Evolutionary conservation across 1,284 basidiomycete genomes (phyloP).

Genomic region (Microbotryum silenes-acaulis): DNA sequence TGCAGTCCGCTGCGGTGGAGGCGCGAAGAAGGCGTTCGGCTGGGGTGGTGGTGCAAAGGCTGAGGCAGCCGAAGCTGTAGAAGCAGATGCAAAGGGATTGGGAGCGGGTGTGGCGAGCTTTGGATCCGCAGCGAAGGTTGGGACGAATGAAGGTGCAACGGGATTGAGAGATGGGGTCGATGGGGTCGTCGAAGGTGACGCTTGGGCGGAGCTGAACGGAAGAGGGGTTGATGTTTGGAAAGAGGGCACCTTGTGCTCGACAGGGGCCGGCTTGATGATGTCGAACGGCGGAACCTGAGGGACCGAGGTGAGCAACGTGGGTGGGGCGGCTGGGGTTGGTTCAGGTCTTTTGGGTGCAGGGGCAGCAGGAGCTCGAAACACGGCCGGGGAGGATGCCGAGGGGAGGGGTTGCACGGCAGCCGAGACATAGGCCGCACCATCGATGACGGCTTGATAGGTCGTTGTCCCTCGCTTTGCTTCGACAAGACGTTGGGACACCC

Average conservation of each 20-base stretch:
- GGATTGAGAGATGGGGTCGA: background rate
- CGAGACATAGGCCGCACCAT: slow-evolving; percentile 51
- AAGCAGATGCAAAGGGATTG: background rate
- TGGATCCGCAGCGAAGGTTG: background rate
- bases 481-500: slow-evolving; percentile 54
- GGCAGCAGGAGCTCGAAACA: background rate
- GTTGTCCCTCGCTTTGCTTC: slow-evolving; percentile 60
- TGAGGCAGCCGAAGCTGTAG: background rate
- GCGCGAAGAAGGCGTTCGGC: background rate
- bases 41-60: background rate
- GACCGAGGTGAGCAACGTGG: background rate
- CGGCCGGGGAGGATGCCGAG: background rate
- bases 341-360: background rate
- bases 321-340: background rate
- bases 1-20: background rate
- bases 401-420: slow-evolving; percentile 4
- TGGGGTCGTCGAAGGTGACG: background rate
- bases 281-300: background rate
- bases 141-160: background rate
- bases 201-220: background rate
- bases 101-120: background rate
- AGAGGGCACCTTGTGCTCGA: background rate
- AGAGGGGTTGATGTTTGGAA: background rate
- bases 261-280: background rate
- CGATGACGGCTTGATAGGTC: slow-evolving; percentile 64